These are phyloP conservation scores for Xylariales sp. DNA, from an alignment of 2,329 filamentous ascomycete species.

Conservation along the genomic window DNA sequence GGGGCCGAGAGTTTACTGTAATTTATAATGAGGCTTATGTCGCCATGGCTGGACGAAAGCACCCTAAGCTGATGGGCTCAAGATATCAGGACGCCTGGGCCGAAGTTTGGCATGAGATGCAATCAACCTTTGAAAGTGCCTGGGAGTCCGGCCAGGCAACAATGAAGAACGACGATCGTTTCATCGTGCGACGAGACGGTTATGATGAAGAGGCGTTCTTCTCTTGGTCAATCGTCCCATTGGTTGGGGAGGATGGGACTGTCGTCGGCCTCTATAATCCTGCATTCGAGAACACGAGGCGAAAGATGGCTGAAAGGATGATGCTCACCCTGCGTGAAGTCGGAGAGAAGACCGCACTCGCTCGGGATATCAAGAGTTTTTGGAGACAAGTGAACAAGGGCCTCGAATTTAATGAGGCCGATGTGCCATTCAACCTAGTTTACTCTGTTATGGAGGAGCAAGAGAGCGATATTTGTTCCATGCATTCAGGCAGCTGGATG, in stretches of 20 bases:
- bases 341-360: conserved; percentile 77
- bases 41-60: conserved; percentile 78
- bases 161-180: conserved; percentile 84
- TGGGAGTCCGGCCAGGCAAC: conserved; percentile 78
- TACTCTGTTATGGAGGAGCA: conserved; percentile 79
- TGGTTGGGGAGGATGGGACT: conserved; percentile 78
- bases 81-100: conserved; percentile 75
- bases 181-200: conserved; percentile 76
- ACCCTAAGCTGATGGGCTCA: conserved; percentile 79
- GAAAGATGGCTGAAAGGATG: conserved; percentile 80
- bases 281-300: conserved; percentile 81
- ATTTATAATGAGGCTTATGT: conserved; percentile 81
- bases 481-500: conserved; percentile 73
- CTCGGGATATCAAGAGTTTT: conserved; percentile 78
- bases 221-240: conserved; percentile 83
- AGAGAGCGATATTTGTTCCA: conserved; percentile 78
- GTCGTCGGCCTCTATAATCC: conserved; percentile 84
- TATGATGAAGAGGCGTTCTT: conserved; percentile 85
- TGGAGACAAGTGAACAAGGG: conserved; percentile 77
- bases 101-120: conserved; percentile 79
- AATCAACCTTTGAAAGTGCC: conserved; percentile 75
- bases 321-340: conserved; percentile 84
- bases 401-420: conserved; percentile 78
- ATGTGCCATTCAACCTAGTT: conserved; percentile 80
- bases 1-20: conserved; percentile 75